Evolutionary conservation across 345 rosid species (phyloP), one percentile per base, ranked within the genome.

Genomic region (Moricandia moricandioides): DNA sequence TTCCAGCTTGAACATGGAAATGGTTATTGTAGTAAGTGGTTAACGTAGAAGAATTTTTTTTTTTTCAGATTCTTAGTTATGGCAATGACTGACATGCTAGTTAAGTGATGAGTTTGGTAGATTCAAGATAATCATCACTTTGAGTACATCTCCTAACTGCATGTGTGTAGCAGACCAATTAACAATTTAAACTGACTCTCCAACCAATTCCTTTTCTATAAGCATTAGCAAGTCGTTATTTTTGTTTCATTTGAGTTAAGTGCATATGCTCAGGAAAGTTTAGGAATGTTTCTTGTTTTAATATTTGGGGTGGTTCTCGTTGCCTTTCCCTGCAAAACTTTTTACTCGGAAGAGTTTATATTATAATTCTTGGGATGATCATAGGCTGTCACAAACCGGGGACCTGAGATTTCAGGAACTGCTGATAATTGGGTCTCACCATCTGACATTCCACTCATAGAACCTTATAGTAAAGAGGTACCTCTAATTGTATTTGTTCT

Each of bases 381-480:
- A 57, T 84, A 86, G 90, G 92, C 62, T 73, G 70, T 51, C 47
- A 74, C 82, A 78, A 73, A 82, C 72, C 79, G 11, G 75, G 80
- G 84, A 75, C 67, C 78, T 78, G 86, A 80, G 78, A 78, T 43
- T 62, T 81, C 86, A 77, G 76, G 81, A 75, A 78, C 72, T 82
- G 82, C 72, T 82, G 76, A 62, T 78, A 78, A 78, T 73, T 78
- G 72, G 79, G 79, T 82, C 70, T 70, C 85, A 62, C 57, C 80
- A 52, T 71, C 81, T 74, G 84, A 79, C 78, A 76, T 76, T 78
- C 85, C 87, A 70, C 77, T 89, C 73, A 76, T 87, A 83, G 88
- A 81, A 60, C 56, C 77, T 54, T 62, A 5, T 64, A 77, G 75
- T 24, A 65, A 81, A 77, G 84, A 87, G 88, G 91, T 84, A 85